Percentiles rank a stretch among this genome's conserved stretches.
Conservation (phyloP, 140 eudicot genomes). For the Anethum foeniculum region DNA sequence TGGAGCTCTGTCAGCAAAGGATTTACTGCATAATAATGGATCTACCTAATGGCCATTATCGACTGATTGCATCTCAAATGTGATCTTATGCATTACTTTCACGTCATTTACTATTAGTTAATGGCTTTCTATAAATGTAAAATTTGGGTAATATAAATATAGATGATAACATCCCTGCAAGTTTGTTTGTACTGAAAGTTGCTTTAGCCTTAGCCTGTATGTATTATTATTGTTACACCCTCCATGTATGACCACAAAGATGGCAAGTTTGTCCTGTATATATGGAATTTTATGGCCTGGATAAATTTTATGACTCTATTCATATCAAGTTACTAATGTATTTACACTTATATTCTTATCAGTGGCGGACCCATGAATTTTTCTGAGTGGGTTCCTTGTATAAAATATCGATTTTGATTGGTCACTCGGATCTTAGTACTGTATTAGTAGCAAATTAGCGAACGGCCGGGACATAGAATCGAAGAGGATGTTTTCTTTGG, state of each 20-base stretch:
- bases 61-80: background rate
- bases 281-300: background rate
- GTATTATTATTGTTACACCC: background rate
- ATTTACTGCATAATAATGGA: conserved; percentile 47
- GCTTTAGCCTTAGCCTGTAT: conserved; percentile 1
- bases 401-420: no score
- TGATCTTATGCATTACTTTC: background rate
- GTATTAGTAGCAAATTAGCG: no score
- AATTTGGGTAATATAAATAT: background rate
- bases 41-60: background rate
- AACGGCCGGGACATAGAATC: no score
- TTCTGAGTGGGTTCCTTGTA: no score
- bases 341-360: background rate
- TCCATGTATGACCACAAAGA: background rate
- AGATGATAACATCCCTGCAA: background rate
- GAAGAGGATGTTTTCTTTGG: no score
- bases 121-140: background rate
- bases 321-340: background rate
- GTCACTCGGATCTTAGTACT: no score
- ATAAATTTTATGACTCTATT: background rate
- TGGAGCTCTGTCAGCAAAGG: conserved; percentile 87
- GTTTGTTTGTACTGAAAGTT: background rate
- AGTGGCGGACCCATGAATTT: no score
- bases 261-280: background rate
- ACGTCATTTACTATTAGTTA: background rate